These are phyloP conservation scores for Saccharomycopsis oosterbeekiorum DNA, from an alignment of 805 yeast genomes.

Conservation along the genomic window DNA sequence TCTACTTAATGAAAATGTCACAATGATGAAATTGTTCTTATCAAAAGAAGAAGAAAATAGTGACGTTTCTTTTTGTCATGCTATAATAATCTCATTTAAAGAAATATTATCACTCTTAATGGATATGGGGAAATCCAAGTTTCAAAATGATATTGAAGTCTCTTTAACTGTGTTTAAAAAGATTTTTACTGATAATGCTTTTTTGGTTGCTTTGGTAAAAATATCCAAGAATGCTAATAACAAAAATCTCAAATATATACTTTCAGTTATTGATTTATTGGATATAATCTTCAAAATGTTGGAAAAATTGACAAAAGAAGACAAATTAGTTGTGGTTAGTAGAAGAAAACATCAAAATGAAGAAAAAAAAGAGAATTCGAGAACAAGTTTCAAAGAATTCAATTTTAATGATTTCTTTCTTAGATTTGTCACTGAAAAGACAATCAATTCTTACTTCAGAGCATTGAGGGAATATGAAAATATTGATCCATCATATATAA, in stretches of 20 bases:
- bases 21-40: slow-evolving; percentile 10
- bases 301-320: slow-evolving; percentile 37
- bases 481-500: slow-evolving; percentile 55
- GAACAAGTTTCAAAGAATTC: slow-evolving; percentile 26
- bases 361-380: neutral
- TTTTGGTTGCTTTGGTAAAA: slow-evolving; percentile 58
- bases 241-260: slow-evolving; percentile 11
- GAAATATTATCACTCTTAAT: slow-evolving; percentile 43
- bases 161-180: slow-evolving; percentile 54
- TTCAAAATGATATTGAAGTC: slow-evolving; percentile 39
- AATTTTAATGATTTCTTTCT: slow-evolving; percentile 34
- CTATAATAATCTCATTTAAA: slow-evolving; percentile 56
- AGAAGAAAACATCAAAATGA: slow-evolving; percentile 9
- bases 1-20: slow-evolving; percentile 45
- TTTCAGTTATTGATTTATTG: slow-evolving; percentile 11
- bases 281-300: slow-evolving; percentile 27
- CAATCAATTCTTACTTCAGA: slow-evolving; percentile 56
- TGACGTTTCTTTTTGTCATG: slow-evolving; percentile 56
- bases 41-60: slow-evolving; percentile 31
- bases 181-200: slow-evolving; percentile 58
- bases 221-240: slow-evolving; percentile 45
- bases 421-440: slow-evolving; percentile 45
- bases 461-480: slow-evolving; percentile 44
- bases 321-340: slow-evolving; percentile 23
- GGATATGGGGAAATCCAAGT: slow-evolving; percentile 31